A percentile compares a stretch with the other conserved stretches of the same genome.
These are phyloP conservation scores for Wickerhamiella vanderwaltii DNA, from an alignment of 805 yeast genomes.

Conservation along the genomic window DNA sequence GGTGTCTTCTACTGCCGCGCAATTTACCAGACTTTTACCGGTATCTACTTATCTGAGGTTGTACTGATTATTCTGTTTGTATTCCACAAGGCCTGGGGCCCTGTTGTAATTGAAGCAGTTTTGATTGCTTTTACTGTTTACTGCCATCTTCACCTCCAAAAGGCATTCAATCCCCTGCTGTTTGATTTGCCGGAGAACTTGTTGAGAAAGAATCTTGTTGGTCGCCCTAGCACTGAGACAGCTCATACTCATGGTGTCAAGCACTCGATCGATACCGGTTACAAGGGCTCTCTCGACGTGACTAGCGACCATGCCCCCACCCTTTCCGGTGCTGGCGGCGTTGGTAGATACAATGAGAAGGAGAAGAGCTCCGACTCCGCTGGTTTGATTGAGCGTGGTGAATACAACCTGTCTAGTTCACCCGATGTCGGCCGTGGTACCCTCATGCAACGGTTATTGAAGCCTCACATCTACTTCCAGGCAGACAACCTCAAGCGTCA, in stretches of 20 bases:
- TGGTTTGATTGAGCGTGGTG: slow-evolving; percentile 9
- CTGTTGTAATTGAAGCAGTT: slow-evolving; percentile 63
- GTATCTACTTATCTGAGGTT: slow-evolving; percentile 76
- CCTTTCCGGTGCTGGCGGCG: neutral
- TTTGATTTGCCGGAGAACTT: slow-evolving; percentile 28
- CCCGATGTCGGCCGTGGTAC: slow-evolving; percentile 12
- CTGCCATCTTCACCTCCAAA: slow-evolving; percentile 49
- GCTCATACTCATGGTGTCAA: neutral
- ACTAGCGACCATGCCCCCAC: slow-evolving; percentile 3
- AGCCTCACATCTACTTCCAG: slow-evolving; percentile 43
- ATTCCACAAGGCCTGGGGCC: slow-evolving; percentile 94
- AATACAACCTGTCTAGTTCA: neutral
- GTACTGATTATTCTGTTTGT: slow-evolving; percentile 77
- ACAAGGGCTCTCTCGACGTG: slow-evolving; percentile 1
- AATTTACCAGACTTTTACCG: slow-evolving; percentile 74
- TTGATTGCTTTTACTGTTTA: slow-evolving; percentile 54
- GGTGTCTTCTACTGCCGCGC: slow-evolving; percentile 86
- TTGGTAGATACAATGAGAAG: slow-evolving; percentile 4
- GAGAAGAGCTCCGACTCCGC: slow-evolving; percentile 10
- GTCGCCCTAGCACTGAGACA: neutral
- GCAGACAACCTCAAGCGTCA: slow-evolving; percentile 22
- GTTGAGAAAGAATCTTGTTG: neutral
- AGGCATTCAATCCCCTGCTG: slow-evolving; percentile 54
- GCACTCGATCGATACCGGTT: neutral
- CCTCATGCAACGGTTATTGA: slow-evolving; percentile 38